Evolutionary conservation across 176 grass and related monocot genomes (phyloP), one percentile per base, ranked within the genome.

Genomic region (Eremochloa ophiuroides): DNA sequence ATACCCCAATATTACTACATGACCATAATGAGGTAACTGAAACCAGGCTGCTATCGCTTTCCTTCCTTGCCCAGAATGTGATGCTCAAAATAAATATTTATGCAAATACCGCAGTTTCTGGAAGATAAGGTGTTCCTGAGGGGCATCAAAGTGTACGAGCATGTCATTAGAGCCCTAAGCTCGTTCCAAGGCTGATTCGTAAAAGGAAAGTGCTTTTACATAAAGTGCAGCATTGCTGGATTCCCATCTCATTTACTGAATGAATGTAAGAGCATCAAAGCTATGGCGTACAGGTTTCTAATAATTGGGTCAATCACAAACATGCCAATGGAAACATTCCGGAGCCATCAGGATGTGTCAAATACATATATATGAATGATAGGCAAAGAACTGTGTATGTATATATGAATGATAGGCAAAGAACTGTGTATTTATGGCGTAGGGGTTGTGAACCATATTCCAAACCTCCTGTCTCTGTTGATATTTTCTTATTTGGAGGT

Each of bases 1-100:
- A 90, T 47, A 98, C 92, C 77, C 93, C 96, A 22, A 89, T 98
- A 75, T 66, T 98, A 73, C 88, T 98, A 48, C 96, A 98, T 30
- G 96, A 98, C 60, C 76, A 98, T 74, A 95, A 95, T 30, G 96
- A 98, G 88, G 96, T 93, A 40, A 22, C 3, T 16, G 11, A 31
- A 73, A 43, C 46, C 70, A 30, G 42, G n/a, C 9, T 39, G 7
- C 14, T 71, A 40, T 20, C 10, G 1, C 55, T 59, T 29, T 6
- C n/a, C 53, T 75, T 51, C 23, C 9, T 23, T 68, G 48, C 68
- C 26, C 18, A 12, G 61, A 70, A n/a, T 8, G 29, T 80, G 53
- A 72, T 50, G 65, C 41, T 41, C 23, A 68, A 77, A 37, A 18
- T 42, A 6, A 42, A 4, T 66, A 6, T 41, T 28, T 20, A 26